phyloP scores from a whole-genome alignment of 225 moss, liverwort and hornwort species.

The Thuidium tamariscinum region DNA sequence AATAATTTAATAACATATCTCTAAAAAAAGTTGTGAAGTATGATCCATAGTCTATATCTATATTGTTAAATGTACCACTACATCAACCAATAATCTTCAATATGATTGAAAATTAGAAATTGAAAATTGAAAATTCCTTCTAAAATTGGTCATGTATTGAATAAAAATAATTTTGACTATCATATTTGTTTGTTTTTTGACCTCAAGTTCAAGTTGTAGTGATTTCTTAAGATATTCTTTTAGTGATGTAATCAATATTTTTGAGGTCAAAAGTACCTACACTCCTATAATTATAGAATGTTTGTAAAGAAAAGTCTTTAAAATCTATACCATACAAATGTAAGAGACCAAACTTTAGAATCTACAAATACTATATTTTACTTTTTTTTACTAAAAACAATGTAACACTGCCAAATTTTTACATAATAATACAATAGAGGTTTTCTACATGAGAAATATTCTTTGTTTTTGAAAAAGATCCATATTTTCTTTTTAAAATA shows the following conservation, averaged over 20 bases:
- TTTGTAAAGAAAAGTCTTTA: background rate
- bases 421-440: too few relatives aligned
- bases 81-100: background rate
- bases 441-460: too few relatives aligned
- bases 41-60: background rate
- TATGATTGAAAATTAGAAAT: background rate
- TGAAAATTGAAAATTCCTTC: fast-evolving
- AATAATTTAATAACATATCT: background rate
- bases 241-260: too few relatives aligned
- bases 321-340: background rate
- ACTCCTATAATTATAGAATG: background rate
- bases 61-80: background rate
- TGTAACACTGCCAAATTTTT: too few relatives aligned
- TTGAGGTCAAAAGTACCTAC: background rate
- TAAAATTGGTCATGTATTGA: background rate
- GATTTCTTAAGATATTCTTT: too few relatives aligned
- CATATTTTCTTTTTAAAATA: too few relatives aligned
- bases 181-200: too few relatives aligned
- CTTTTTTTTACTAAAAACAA: too few relatives aligned
- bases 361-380: background rate
- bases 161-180: too few relatives aligned
- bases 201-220: too few relatives aligned
- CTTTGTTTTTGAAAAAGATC: too few relatives aligned
- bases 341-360: background rate
- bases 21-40: background rate